Percentiles rank a stretch among this genome's conserved stretches.
These are phyloP conservation scores for Chrysoporthe austroafricana DNA, from an alignment of 2,329 filamentous ascomycete genomes.

Conservation along the genomic window DNA sequence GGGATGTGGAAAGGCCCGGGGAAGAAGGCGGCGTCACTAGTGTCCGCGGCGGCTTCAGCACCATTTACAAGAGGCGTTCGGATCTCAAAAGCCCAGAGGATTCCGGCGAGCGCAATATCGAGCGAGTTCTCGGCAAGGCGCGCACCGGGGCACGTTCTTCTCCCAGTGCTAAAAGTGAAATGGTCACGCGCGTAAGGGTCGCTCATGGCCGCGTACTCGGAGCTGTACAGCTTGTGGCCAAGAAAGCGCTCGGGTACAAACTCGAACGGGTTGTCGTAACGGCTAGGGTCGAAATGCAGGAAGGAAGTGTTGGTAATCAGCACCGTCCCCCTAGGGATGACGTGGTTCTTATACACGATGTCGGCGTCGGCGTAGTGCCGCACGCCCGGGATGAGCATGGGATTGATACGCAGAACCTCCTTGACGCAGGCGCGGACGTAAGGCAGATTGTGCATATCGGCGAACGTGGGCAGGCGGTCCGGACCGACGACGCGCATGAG, in stretches of 20 bases:
- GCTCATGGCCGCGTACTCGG: slow-evolving; percentile 33
- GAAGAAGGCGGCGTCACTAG: not conserved
- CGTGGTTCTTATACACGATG: slow-evolving; percentile 48
- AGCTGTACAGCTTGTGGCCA: slow-evolving; percentile 21
- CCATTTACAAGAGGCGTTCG: not conserved
- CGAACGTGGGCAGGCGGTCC: slow-evolving; percentile 35
- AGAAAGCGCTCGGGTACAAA: slow-evolving; percentile 33
- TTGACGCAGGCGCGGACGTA: slow-evolving; percentile 20
- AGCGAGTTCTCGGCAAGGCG: slow-evolving; percentile 52
- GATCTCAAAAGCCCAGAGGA: slow-evolving; percentile 11
- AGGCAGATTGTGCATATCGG: slow-evolving; percentile 35
- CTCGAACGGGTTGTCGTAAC: slow-evolving; percentile 28
- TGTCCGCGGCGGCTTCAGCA: not conserved
- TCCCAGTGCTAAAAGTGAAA: slow-evolving; percentile 48
- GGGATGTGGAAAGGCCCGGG: not conserved
- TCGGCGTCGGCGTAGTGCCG: slow-evolving; percentile 50
- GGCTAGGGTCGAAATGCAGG: slow-evolving; percentile 31
- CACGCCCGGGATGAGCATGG: slow-evolving; percentile 38
- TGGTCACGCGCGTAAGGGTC: slow-evolving; percentile 42
- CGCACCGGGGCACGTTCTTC: slow-evolving; percentile 50
- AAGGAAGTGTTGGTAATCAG: slow-evolving; percentile 41
- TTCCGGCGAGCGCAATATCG: slow-evolving; percentile 3
- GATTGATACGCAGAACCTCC: slow-evolving; percentile 13
- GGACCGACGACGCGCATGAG: slow-evolving; percentile 43
- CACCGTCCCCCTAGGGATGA: slow-evolving; percentile 49